phyloP scores from a whole-genome alignment of 1,139 yeast genomes.

The Taphrina flavorubra region DNA sequence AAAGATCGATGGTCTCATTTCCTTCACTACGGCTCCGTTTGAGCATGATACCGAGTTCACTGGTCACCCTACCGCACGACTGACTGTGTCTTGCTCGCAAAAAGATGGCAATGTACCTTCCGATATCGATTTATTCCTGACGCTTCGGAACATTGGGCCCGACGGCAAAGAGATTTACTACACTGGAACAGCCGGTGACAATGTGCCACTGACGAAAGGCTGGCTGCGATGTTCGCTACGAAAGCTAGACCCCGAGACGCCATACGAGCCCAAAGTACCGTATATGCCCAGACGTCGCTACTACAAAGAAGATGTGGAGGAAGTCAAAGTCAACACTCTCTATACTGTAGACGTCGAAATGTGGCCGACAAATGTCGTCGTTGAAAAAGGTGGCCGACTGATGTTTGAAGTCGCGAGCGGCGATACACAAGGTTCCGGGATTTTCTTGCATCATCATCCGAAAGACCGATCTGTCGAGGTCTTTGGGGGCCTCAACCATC shows the following conservation, averaged over 20 bases:
- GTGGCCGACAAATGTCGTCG: conserved; percentile 14
- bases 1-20: not conserved
- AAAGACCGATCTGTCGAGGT: not conserved
- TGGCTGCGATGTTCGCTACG: conserved; percentile 18
- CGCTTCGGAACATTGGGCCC: not conserved
- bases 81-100: not conserved
- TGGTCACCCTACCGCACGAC: conserved; percentile 12
- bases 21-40: not conserved
- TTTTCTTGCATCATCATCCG: conserved; percentile 1
- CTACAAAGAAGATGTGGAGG: not conserved
- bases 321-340: not conserved
- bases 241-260: conserved; percentile 10
- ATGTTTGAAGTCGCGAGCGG: conserved; percentile 10
- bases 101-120: not conserved
- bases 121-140: conserved; percentile 13
- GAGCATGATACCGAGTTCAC: not conserved
- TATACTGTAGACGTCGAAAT: conserved; percentile 12
- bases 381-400: not conserved
- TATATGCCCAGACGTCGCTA: conserved; percentile 14
- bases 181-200: conserved; percentile 10
- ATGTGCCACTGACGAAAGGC: conserved; percentile 12
- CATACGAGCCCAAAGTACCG: conserved; percentile 6
- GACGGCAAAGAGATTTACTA: conserved; percentile 5
- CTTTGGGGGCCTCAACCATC: conserved; percentile 11
- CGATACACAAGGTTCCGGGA: conserved; percentile 12